These are phyloP conservation scores for Aspergillus cavernicola DNA, from an alignment of 495 filamentous ascomycete species.

Conservation along the genomic window DNA sequence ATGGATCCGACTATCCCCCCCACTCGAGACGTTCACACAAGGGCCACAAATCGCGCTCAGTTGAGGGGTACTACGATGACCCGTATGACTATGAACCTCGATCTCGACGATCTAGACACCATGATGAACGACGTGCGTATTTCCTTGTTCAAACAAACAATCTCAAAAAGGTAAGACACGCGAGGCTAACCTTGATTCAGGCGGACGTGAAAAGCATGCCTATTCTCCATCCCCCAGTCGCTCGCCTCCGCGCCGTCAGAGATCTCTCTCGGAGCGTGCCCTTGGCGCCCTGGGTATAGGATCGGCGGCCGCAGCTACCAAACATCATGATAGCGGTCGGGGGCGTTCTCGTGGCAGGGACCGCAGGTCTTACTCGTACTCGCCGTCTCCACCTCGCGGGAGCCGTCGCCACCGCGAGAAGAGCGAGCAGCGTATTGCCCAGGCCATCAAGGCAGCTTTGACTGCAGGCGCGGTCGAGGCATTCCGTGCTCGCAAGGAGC, in stretches of 20 bases:
- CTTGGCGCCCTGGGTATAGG: constrained; percentile 64
- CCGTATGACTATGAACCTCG: constrained; percentile 50
- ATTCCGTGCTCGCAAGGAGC: constrained; percentile 80
- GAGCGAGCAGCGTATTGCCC: constrained; percentile 65
- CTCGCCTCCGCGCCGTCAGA: constrained; percentile 51
- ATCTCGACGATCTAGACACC: constrained; percentile 47
- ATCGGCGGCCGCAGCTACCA: constrained; percentile 34
- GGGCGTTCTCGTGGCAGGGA: constrained; percentile 41
- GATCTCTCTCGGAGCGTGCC: constrained; percentile 70
- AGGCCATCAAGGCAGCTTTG: constrained; percentile 82
- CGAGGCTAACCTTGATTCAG: constrained; percentile 18
- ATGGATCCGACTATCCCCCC: constrained; percentile 45
- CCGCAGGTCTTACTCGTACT: constrained; percentile 52
- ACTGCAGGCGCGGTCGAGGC: constrained; percentile 85
- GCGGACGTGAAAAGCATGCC: constrained; percentile 38
- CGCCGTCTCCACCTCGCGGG: constrained; percentile 47
- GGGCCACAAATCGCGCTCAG: constrained; percentile 41
- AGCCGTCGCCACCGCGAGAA: constrained; percentile 33
- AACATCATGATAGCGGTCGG: constrained; percentile 23
- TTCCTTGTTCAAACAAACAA: not conserved
- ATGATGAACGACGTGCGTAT: constrained; percentile 48
- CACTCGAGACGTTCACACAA: constrained; percentile 36
- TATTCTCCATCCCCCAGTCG: constrained; percentile 36
- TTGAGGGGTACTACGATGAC: constrained; percentile 45
- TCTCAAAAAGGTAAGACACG: not conserved